Evolutionary conservation across 2,329 filamentous ascomycete genomes (phyloP).

Genomic region (Exophiala lecanii-corni): DNA sequence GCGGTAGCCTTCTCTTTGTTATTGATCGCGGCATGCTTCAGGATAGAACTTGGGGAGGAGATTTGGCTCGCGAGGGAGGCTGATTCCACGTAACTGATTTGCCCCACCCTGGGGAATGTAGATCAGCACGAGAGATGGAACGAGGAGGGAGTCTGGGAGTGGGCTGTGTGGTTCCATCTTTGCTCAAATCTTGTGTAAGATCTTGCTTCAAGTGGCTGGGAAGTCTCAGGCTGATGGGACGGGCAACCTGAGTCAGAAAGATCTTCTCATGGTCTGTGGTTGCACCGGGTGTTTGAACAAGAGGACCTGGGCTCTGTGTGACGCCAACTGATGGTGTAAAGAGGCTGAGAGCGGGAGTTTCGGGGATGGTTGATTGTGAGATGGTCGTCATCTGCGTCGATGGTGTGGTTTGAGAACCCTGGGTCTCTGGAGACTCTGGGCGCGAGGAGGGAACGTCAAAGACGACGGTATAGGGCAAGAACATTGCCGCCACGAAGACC

Average conservation of each 20-base stretch:
- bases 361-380: slow-evolving; percentile 2
- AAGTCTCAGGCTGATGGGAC: slow-evolving; percentile 18
- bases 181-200: slow-evolving; percentile 50
- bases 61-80: slow-evolving; percentile 68
- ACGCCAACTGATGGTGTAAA: slow-evolving; percentile 12
- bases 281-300: slow-evolving; percentile 36
- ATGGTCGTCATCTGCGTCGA: slow-evolving; percentile 4
- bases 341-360: slow-evolving; percentile 14
- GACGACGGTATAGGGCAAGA: slow-evolving; percentile 86
- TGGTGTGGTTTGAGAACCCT: background rate
- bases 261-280: slow-evolving; percentile 41
- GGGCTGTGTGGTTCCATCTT: slow-evolving; percentile 46
- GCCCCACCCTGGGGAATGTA: slow-evolving; percentile 74
- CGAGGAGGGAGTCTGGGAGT: slow-evolving; percentile 37
- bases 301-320: slow-evolving; percentile 11
- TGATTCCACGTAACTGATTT: slow-evolving; percentile 62
- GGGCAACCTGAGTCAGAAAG: slow-evolving; percentile 29
- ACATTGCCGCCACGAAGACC: slow-evolving; percentile 60
- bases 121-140: slow-evolving; percentile 65
- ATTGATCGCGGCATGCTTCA: slow-evolving; percentile 52
- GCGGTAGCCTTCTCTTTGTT: slow-evolving; percentile 15
- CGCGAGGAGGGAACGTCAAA: slow-evolving; percentile 56
- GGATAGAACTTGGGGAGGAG: slow-evolving; percentile 71
- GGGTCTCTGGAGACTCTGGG: slow-evolving; percentile 9
- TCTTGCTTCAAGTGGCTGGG: slow-evolving; percentile 11